phyloP scores from a whole-genome alignment of 768 basidiomycete genomes.

The Russula ochroleuca region DNA sequence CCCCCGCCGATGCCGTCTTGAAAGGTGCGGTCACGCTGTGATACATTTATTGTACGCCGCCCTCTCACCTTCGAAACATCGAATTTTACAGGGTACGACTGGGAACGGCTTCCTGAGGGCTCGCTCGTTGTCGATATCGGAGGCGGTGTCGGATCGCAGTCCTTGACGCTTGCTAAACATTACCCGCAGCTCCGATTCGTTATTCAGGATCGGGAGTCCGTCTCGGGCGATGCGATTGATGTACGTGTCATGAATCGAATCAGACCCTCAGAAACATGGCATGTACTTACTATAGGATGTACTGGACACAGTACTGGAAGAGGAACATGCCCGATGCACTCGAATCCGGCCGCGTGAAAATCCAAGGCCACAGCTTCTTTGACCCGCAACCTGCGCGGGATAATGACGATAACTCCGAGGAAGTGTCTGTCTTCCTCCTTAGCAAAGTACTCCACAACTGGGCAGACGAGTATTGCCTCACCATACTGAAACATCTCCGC shows the following conservation, averaged over 20 bases:
- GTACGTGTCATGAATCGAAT: background rate
- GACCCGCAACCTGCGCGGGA: background rate
- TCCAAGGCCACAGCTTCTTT: conserved; percentile 8
- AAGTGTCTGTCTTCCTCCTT: conserved; percentile 1
- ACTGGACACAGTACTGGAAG: conserved; percentile 5
- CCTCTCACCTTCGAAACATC: background rate
- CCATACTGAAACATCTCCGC: conserved; percentile 7
- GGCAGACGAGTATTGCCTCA: conserved; percentile 32
- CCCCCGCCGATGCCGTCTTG: background rate
- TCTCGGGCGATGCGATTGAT: conserved; percentile 1
- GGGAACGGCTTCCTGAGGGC: conserved; percentile 11
- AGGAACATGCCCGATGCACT: conserved; percentile 3
- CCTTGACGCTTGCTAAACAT: conserved; percentile 6
- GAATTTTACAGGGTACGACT: background rate
- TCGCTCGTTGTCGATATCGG: conserved; percentile 22
- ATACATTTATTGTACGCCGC: background rate
- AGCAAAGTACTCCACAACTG: conserved; percentile 24
- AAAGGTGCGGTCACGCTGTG: background rate
- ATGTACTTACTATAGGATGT: background rate
- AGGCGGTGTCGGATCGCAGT: conserved; percentile 13
- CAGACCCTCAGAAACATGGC: background rate
- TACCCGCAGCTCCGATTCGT: conserved; percentile 12
- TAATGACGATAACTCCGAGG: background rate
- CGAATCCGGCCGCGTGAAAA: background rate
- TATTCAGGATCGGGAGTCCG: conserved; percentile 14